These are phyloP conservation scores for Plasmodium gaboni DNA, from an alignment of 169 alveolate species.

Conservation along the genomic window DNA sequence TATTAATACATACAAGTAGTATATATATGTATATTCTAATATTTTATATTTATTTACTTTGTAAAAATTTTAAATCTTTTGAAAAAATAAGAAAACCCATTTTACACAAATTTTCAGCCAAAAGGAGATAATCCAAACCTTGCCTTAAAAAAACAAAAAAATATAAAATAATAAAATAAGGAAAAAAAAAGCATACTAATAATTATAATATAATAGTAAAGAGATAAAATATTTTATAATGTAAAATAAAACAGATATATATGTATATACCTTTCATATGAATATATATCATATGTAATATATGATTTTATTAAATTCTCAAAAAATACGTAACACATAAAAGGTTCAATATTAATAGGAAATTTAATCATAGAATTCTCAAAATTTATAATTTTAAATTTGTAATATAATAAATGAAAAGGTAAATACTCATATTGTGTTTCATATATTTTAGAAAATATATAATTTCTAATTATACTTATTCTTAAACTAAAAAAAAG, in stretches of 20 bases:
- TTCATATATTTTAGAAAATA: conserved; percentile 54
- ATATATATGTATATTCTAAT: not conserved
- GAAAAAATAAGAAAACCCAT: conserved; percentile 34
- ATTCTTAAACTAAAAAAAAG: conserved; percentile 62
- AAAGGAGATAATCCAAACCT: conserved; percentile 21
- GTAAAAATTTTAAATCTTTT: conserved; percentile 28
- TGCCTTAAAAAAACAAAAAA: conserved; percentile 32
- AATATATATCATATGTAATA: conserved; percentile 20
- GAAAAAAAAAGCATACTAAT: no score
- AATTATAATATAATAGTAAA: no score
- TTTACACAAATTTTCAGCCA: conserved; percentile 52
- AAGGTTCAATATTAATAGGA: not conserved
- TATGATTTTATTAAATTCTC: conserved; percentile 48
- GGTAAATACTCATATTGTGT: conserved; percentile 39
- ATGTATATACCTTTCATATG: conserved; percentile 34
- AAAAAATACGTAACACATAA: conserved; percentile 27
- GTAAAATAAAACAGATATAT: not conserved
- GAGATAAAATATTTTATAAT: no score
- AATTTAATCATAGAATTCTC: not conserved
- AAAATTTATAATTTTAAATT: conserved; percentile 23
- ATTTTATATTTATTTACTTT: conserved; percentile 17
- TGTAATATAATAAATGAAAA: conserved; percentile 34
- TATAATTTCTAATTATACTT: conserved; percentile 40
- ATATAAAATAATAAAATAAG: not conserved
- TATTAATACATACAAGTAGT: not conserved